Conservation (phyloP, 2,329 filamentous ascomycete genomes). For the Microsporum ferrugineum region DNA sequence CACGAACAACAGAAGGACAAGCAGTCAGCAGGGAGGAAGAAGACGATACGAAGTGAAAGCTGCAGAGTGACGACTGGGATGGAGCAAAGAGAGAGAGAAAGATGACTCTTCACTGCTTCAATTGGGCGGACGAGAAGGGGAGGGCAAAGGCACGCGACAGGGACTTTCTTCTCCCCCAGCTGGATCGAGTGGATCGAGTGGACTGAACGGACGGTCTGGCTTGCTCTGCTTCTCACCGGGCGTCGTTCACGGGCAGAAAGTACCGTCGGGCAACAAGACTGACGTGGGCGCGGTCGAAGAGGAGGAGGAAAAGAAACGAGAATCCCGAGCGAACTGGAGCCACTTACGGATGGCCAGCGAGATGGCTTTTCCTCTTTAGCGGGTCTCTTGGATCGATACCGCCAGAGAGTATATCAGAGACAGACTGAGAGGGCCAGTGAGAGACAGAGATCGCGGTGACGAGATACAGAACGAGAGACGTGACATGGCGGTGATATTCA, state of each 20-base stretch:
- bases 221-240: background rate
- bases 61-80: background rate
- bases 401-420: background rate
- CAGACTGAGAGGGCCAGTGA: background rate
- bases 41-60: background rate
- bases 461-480: background rate
- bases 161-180: background rate
- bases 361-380: background rate
- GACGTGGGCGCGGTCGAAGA: conserved; percentile 5
- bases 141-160: background rate
- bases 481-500: conserved; percentile 1
- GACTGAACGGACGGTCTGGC: background rate
- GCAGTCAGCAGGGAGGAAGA: background rate
- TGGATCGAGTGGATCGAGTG: background rate
- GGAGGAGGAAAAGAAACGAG: conserved; percentile 12
- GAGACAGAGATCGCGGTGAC: background rate
- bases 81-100: background rate
- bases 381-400: background rate
- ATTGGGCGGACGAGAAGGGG: background rate
- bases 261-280: conserved; percentile 6
- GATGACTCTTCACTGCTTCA: background rate
- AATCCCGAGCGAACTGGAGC: background rate
- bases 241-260: background rate
- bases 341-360: background rate
- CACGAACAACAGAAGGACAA: background rate